These are phyloP conservation scores for Phytophthora ramorum DNA, from an alignment of 352 stramenopile species.

Conservation along the genomic window DNA sequence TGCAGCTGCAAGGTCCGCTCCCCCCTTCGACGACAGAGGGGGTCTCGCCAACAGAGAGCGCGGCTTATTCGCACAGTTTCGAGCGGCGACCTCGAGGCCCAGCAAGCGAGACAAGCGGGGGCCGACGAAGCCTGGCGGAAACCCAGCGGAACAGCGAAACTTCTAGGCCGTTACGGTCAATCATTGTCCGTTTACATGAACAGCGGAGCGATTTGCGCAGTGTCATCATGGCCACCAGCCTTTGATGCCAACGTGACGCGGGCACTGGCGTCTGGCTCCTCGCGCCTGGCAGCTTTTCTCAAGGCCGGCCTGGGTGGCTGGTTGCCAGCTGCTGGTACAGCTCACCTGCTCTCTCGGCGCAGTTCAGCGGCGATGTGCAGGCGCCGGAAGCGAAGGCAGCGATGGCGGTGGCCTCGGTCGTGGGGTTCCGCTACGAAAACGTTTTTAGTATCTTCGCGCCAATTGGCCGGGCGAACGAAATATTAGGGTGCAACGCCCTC, in stretches of 20 bases:
- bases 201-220: slow-evolving; percentile 14
- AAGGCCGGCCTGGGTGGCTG: slow-evolving; percentile 16
- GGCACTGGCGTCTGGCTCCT: slow-evolving; percentile 4
- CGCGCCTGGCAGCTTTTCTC: slow-evolving; percentile 9
- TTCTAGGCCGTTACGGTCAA: slow-evolving; percentile 12
- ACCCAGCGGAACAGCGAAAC: slow-evolving; percentile 18
- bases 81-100: not conserved
- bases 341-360: slow-evolving; percentile 15
- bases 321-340: slow-evolving; percentile 15
- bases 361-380: not conserved
- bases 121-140: slow-evolving; percentile 9
- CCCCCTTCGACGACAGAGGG: not conserved
- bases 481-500: not conserved
- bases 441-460: not conserved
- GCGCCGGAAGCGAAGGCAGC: not conserved
- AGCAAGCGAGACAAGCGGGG: not conserved
- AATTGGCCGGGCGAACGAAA: not conserved
- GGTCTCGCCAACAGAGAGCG: slow-evolving; percentile 7
- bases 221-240: slow-evolving; percentile 1
- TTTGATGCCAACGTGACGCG: not conserved
- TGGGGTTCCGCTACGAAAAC: not conserved
- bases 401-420: not conserved
- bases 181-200: not conserved
- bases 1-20: slow-evolving; percentile 12
- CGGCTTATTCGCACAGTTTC: slow-evolving; percentile 19